A percentile compares a stretch with the other conserved stretches of the same genome.
phyloP scores from a whole-genome alignment of 2,329 filamentous ascomycete genomes.

The Penicillium sp. region DNA sequence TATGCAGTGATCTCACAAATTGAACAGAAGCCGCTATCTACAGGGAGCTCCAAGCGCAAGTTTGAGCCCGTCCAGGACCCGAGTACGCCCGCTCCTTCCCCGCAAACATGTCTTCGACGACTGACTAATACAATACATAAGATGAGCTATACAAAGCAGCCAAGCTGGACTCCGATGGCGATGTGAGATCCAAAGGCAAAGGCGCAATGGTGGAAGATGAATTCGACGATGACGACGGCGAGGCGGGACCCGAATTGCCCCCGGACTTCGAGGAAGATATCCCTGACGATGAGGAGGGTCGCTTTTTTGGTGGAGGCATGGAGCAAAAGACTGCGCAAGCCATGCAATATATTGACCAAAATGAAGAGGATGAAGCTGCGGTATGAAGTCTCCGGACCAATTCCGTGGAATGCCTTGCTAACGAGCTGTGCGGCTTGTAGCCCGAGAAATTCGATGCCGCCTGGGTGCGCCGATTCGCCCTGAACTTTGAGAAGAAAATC shows the following conservation, averaged over 20 bases:
- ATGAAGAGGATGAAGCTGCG: constrained; percentile 56
- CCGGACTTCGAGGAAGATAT: constrained; percentile 59
- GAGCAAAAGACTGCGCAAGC: constrained; percentile 77
- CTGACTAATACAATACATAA: constrained; percentile 51
- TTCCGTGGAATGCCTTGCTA: constrained; percentile 19
- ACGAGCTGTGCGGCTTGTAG: constrained; percentile 19
- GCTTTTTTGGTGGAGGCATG: constrained; percentile 94
- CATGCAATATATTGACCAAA: constrained; percentile 81
- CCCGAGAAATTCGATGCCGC: constrained; percentile 77
- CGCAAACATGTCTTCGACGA: constrained; percentile 56
- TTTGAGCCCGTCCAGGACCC: constrained; percentile 57
- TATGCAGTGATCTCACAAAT: constrained; percentile 26
- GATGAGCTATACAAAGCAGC: constrained; percentile 62
- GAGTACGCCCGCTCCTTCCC: constrained; percentile 34
- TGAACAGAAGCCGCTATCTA: constrained; percentile 50
- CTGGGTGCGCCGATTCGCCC: constrained; percentile 79
- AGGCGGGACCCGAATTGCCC: constrained; percentile 57
- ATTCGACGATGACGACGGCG: constrained; percentile 50
- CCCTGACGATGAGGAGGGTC: constrained; percentile 82
- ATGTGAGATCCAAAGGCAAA: constrained; percentile 52
- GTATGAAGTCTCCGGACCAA: constrained; percentile 27
- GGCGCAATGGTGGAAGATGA: constrained; percentile 51
- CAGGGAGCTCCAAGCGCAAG: constrained; percentile 58
- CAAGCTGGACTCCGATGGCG: constrained; percentile 54
- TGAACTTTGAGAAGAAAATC: constrained; percentile 88